Percentiles rank a stretch among this genome's conserved stretches.
Conservation (phyloP, 108 stramenopile species). For the Nannochloropsis gaditana region DNA sequence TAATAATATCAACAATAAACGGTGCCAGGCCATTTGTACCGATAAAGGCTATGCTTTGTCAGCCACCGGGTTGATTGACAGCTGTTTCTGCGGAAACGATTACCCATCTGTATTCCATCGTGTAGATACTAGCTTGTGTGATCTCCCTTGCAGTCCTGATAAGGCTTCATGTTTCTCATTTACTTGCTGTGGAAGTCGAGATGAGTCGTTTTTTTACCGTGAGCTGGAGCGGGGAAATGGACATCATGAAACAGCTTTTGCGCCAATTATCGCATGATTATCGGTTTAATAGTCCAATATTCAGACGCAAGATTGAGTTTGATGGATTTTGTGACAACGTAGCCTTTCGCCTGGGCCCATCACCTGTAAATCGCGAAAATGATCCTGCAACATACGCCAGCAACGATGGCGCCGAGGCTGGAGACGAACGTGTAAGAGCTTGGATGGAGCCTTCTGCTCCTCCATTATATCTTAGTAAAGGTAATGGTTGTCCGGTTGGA, state of each 20-base stretch:
- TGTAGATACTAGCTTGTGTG: constrained; percentile 6
- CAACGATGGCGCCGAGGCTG: neutral
- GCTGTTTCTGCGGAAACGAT: constrained; percentile 1
- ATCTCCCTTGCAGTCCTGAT: neutral
- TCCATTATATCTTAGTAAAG: neutral
- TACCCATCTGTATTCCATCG: constrained; percentile 13
- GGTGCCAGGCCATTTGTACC: constrained; percentile 13
- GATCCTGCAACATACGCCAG: neutral
- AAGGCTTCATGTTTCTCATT: neutral
- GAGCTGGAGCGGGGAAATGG: constrained; percentile 15
- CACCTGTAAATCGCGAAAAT: neutral
- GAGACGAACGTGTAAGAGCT: neutral
- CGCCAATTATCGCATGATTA: neutral
- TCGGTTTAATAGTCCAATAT: neutral
- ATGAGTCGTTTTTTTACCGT: neutral
- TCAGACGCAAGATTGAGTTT: neutral
- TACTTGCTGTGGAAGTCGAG: neutral
- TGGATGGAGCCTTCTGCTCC: neutral
- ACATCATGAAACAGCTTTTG: neutral
- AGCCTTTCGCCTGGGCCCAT: neutral
- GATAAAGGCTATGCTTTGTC: neutral
- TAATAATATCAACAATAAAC: neutral
- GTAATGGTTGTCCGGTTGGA: neutral
- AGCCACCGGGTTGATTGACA: constrained; percentile 3
- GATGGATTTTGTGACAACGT: neutral